Base-by-base conservation (phyloP, 2,329 filamentous ascomycete species). In the Cephalotrichum gorgonifer region DNA sequence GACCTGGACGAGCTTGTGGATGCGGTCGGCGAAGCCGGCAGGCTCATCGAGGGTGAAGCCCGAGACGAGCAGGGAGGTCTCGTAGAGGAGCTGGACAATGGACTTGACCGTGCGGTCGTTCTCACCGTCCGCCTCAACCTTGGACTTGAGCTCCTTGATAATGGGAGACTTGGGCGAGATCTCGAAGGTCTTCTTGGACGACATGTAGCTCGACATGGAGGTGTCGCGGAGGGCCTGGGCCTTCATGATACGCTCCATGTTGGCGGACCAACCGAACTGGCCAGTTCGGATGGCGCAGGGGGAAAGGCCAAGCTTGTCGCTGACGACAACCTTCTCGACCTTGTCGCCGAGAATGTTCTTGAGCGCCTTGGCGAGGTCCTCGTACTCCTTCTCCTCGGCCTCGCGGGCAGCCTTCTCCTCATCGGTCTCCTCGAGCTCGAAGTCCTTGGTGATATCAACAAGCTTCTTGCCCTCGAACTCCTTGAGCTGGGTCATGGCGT, bases 171-270 rank as follows among this genome's bases (percentile, higher is more conserved):
- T 91, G 71, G 93, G 93, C n/a, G 93, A 97, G 74, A 98, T 97
- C 79, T 98, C 93, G 61, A 98, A 97, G 28, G 93, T 98, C 88
- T 98, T 98, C 90, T 98, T 98, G 69, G 91, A 97, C 58, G 88
- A 94, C 93, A 98, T 98, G 87, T 98, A 98, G 62, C 88, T 95
- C 74, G 82, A 88, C 93, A 98, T 98, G 64, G 90, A 96, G 60
- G 93, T 98, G 77, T 98, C 93, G 76, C 93, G 93, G 64, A 98
- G 91, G 65, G 93, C 93, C 80, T 98, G 93, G 26, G 93, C 93
- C 86, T 98, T 98, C 93, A 98, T 98, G 84, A 98, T 98, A 79
- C 93, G 93, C 83, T 98, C 93, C 93, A 98, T 98, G 83, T 98
- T 98, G 68, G 93, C 93, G 51, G 91, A 97, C 93, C 93, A 98